Base-by-base conservation (phyloP, 306 rosid species). In the Cercis canadensis region DNA sequence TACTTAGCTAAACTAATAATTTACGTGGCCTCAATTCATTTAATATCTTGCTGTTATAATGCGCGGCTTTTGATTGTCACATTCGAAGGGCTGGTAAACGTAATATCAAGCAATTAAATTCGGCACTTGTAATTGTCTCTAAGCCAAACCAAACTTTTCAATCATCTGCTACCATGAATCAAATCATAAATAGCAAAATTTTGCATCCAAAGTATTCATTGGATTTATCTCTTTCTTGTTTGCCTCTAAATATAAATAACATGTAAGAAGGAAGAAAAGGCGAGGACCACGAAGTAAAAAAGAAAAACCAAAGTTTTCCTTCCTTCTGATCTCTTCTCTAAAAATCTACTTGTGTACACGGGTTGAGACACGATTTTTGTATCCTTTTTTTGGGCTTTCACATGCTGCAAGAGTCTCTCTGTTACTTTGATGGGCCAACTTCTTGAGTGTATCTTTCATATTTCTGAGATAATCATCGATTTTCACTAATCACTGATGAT, bases 331-430 rank as follows among this genome's bases (percentile, higher is more conserved):
- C 29, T 24, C 29, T 24, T 24, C 29, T 24, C 29, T 24, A 47
- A 24, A 50, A 41, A 32, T 24, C 14, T 62, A 71, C 24, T 24
- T 72, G 60, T 79, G 40, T 65, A 85, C 84, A 82, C 12, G 10
- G n/a, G n/a, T n/a, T n/a, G n/a, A n/a, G n/a, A n/a, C n/a, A n/a
- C n/a, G n/a, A n/a, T n/a, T n/a, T n/a, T n/a, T n/a, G n/a, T n/a
- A n/a, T n/a, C n/a, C n/a, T n/a, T n/a, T n/a, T n/a, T n/a, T n/a
- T n/a, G n/a, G n/a, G n/a, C n/a, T n/a, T n/a, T n/a, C n/a, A n/a
- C n/a, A n/a, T n/a, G n/a, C n/a, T n/a, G n/a, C n/a, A n/a, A n/a
- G n/a, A n/a, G n/a, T n/a, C n/a, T n/a, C n/a, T n/a, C n/a, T n/a
- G n/a, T n/a, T n/a, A n/a, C n/a, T n/a, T n/a, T n/a, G n/a, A n/a